Evolutionary conservation across 352 stramenopile genomes (phyloP), one percentile per base, ranked within the genome.

Genomic region (Phytophthora lateralis): DNA sequence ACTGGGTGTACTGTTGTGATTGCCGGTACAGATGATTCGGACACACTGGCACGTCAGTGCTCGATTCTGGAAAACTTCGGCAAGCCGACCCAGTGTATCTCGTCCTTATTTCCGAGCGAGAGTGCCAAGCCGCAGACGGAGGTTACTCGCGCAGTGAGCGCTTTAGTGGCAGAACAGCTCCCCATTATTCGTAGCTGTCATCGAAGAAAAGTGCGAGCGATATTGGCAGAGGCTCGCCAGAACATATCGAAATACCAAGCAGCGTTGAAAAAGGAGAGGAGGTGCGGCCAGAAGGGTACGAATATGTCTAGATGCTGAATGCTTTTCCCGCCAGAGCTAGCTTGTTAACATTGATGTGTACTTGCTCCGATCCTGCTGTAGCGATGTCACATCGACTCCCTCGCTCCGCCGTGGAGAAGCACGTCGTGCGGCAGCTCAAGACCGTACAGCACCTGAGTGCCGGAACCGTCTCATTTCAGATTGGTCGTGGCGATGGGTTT

Each of bases 41-140:
- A 63, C 20, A 56, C 53, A 30, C 32, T 79, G 15, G 54, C 44
- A 18, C 47, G 12, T 10, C 53, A 76, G 17, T 79, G 71, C 21
- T 34, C 49, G 2, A 72, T 76, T 32, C 27, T 79, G 46, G 44
- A 61, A 61, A 69, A 27, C n/a, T 79, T 79, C 41, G 71, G 71
- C 37, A 79, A 79, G 50, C 37, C 67, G 2, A 67, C 46, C 4
- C 67, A 68, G 34, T 73, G 58, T 32, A 48, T 73, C 50, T 67
- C 71, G 27, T 79, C 71, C 15, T 53, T 73, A 30, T 79, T 74
- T 26, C 55, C 59, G 8, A 58, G 32, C 24, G 51, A 73, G 38
- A 26, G 42, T 46, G 44, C 34, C 15, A 57, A 63, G 35, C 35
- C 55, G 4, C 71, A 76, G 49, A 64, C 29, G 48, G 71, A 76